These are phyloP conservation scores for Trametes coccinea DNA, from an alignment of 768 basidiomycete genomes.

Conservation along the genomic window DNA sequence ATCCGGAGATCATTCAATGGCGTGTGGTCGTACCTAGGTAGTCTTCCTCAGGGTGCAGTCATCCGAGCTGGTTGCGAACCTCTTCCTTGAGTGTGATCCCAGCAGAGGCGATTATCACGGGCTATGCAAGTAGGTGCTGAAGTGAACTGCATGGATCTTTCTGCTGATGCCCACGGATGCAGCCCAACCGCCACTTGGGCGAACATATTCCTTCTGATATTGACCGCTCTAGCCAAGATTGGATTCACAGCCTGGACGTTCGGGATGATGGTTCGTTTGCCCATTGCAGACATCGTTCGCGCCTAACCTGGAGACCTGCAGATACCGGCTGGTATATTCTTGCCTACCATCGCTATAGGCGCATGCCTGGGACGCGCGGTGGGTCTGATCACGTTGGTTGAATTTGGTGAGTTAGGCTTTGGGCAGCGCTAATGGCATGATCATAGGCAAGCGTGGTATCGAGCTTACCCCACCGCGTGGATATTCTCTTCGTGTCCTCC, in stretches of 20 bases:
- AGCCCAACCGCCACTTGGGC: constrained; percentile 68
- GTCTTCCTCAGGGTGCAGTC: constrained; percentile 74
- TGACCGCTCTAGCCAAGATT: constrained; percentile 64
- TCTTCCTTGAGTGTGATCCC: constrained; percentile 81
- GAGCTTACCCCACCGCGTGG: constrained; percentile 66
- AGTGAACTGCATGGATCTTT: neutral
- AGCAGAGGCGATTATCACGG: constrained; percentile 68
- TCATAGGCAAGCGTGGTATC: constrained; percentile 63
- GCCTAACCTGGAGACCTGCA: constrained; percentile 26
- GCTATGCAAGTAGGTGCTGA: constrained; percentile 69
- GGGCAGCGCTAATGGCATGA: neutral
- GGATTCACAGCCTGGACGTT: constrained; percentile 74
- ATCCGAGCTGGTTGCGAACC: constrained; percentile 80
- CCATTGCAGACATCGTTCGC: neutral
- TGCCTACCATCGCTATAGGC: constrained; percentile 75
- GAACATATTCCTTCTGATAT: constrained; percentile 64
- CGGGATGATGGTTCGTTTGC: constrained; percentile 63
- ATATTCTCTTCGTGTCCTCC: constrained; percentile 73
- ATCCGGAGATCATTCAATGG: neutral
- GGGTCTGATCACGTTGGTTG: constrained; percentile 61
- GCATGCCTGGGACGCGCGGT: constrained; percentile 72
- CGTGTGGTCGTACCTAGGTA: constrained; percentile 40
- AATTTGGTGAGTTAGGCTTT: neutral
- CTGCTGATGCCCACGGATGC: neutral
- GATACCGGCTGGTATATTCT: constrained; percentile 76